phyloP scores from a whole-genome alignment of 495 filamentous ascomycete species.

The Aspergillus wentii region DNA sequence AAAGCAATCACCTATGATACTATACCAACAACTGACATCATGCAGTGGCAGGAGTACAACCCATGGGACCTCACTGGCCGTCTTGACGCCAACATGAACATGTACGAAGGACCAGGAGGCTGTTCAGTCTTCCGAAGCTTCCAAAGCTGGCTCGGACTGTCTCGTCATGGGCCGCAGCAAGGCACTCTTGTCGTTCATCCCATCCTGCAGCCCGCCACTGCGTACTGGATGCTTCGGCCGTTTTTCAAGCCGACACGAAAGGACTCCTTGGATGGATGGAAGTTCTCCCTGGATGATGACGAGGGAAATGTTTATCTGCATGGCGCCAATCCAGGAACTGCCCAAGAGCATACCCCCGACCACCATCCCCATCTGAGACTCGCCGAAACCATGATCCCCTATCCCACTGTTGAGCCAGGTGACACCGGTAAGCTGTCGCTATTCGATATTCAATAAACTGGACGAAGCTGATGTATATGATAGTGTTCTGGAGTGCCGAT shows the following conservation, averaged over 20 bases:
- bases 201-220: conserved; percentile 55
- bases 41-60: conserved; percentile 67
- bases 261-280: conserved; percentile 26
- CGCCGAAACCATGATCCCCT: conserved; percentile 58
- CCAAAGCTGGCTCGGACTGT: conserved; percentile 72
- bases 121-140: conserved; percentile 72
- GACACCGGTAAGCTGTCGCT: conserved; percentile 47
- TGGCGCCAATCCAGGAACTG: conserved; percentile 60
- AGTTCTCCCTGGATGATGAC: not conserved
- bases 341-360: conserved; percentile 58
- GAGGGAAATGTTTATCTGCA: conserved; percentile 24
- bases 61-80: conserved; percentile 62
- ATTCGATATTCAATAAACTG: conserved; percentile 32
- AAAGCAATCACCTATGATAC: too few species aligned
- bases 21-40: too few species aligned
- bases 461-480: not conserved
- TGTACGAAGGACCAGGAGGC: conserved; percentile 65
- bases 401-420: conserved; percentile 65
- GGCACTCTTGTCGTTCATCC: conserved; percentile 72
- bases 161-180: conserved; percentile 51
- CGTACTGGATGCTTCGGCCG: conserved; percentile 66
- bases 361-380: conserved; percentile 70
- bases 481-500: too few species aligned
- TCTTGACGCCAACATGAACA: conserved; percentile 53
- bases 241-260: conserved; percentile 66